phyloP scores from a whole-genome alignment of 768 basidiomycete genomes.

The Amanita pallidorosea region DNA sequence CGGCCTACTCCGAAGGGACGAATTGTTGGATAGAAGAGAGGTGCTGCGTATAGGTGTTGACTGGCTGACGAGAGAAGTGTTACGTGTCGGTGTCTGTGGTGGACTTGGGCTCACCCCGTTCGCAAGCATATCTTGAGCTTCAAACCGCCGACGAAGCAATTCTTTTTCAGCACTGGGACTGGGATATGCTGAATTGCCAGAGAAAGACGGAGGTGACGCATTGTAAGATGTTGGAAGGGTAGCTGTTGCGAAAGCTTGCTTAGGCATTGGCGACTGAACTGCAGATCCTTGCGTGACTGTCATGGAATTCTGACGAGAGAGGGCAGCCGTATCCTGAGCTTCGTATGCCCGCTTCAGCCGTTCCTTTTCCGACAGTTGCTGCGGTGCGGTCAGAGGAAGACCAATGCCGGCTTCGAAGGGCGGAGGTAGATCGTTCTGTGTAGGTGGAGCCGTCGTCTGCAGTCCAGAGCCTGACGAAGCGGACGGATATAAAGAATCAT shows the following conservation, averaged over 20 bases:
- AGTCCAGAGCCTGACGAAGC: slow-evolving; percentile 16
- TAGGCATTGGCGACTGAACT: not conserved
- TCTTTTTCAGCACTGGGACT: slow-evolving; percentile 42
- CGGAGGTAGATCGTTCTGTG: slow-evolving; percentile 33
- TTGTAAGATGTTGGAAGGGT: slow-evolving; percentile 9
- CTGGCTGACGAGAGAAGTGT: not conserved
- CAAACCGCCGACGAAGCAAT: slow-evolving; percentile 40
- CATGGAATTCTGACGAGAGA: slow-evolving; percentile 15
- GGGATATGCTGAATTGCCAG: slow-evolving; percentile 13
- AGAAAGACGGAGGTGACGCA: not conserved
- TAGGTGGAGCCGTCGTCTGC: slow-evolving; percentile 16
- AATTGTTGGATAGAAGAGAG: slow-evolving; percentile 10
- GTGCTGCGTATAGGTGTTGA: not conserved
- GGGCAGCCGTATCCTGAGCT: slow-evolving; percentile 50
- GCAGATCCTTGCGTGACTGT: slow-evolving; percentile 10
- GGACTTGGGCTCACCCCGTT: slow-evolving; percentile 6
- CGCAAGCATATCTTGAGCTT: slow-evolving; percentile 36
- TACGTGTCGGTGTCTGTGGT: slow-evolving; percentile 12
- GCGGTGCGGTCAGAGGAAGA: slow-evolving; percentile 24
- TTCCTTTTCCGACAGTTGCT: slow-evolving; percentile 56
- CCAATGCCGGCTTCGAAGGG: slow-evolving; percentile 40
- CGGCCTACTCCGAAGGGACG: slow-evolving; percentile 19
- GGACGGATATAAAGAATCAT: slow-evolving; percentile 50
- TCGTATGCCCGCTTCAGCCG: slow-evolving; percentile 52
- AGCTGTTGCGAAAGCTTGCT: slow-evolving; percentile 10